Conservation (phyloP, 73 alveolate species). For the Paramecium pentaurelia region DNA sequence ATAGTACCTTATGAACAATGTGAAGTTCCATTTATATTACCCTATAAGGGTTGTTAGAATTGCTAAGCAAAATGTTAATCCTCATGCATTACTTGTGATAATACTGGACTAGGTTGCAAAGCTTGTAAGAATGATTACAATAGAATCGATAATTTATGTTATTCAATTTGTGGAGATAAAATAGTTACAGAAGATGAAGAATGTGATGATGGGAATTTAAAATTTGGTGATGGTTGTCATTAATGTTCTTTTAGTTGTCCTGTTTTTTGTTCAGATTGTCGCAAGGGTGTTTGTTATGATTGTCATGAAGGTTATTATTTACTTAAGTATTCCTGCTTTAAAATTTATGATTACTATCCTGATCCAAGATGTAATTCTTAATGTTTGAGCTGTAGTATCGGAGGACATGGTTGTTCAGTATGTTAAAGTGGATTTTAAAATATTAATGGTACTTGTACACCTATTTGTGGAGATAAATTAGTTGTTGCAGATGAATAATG, state of each 20-base stretch:
- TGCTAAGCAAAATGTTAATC: not conserved
- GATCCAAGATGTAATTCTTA: no score
- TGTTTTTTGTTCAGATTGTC: no score
- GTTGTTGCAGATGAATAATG: not conserved
- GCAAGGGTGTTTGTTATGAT: not conserved
- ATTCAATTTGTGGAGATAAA: not conserved
- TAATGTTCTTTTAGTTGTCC: not conserved
- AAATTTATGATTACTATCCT: no score
- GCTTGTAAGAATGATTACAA: not conserved
- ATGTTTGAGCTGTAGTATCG: not conserved
- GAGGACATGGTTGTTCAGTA: not conserved
- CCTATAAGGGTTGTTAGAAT: not conserved
- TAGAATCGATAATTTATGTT: not conserved
- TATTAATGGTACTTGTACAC: not conserved
- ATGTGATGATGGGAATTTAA: not conserved
- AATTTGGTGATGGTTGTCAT: not conserved
- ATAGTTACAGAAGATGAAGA: not conserved
- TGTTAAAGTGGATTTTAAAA: conserved; percentile 53
- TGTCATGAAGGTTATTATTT: no score
- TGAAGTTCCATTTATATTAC: no score
- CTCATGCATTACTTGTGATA: no score
- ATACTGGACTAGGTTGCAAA: not conserved
- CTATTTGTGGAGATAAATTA: not conserved
- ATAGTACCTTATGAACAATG: not conserved
- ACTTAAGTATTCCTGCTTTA: not conserved